Evolutionary conservation across 345 rosid genomes (phyloP), one percentile per base, ranked within the genome.

Genomic region (Eutrema yunnanense): DNA sequence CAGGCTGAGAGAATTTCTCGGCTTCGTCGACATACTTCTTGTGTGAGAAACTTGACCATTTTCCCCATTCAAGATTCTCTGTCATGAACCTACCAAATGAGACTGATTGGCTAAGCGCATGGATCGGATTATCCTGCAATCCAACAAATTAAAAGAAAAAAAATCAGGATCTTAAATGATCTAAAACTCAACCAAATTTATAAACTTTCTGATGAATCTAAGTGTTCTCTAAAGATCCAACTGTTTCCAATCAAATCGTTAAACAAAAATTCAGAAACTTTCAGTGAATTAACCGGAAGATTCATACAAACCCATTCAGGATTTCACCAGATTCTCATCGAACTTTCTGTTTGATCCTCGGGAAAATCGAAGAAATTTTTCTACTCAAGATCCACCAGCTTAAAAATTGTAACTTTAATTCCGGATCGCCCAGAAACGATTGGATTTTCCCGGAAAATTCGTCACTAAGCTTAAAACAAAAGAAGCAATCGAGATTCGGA

Each of bases 41-140:
- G 61, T 88, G 94, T 8, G 90, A 85, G 58, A 90, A 90, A 14
- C 86, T 73, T 69, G 96, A 90, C 96, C 96, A 90, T 73, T 88
- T 91, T 49, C 92, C 98, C 98, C 98, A 91, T 60, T 92, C 87
- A 60, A 91, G 82, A 56, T 92, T 81, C 73, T 94, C 98, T 13
- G 90, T 79, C 88, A 81, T 71, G 12, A 88, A 94, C 73, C 92
- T 88, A 48, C 98, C 98, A 37, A 94, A 94, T 0, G 97, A 90
- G 41, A 94, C 77, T 9, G 98, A 94, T 69, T 94, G 92, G 11
- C 89, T 81, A 5, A 91, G 82, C 43, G 81, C 92, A 62, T 83
- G 83, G 34, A 81, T 41, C 11, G 95, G 80, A 40, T 89, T 85
- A 10, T 82, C 96, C 96, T 94, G 92, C 51, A 78, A 56, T 10